Evolutionary conservation across 2,329 filamentous ascomycete species (phyloP), one percentile per base, ranked within the genome.

Genomic region (Nemania sp.): DNA sequence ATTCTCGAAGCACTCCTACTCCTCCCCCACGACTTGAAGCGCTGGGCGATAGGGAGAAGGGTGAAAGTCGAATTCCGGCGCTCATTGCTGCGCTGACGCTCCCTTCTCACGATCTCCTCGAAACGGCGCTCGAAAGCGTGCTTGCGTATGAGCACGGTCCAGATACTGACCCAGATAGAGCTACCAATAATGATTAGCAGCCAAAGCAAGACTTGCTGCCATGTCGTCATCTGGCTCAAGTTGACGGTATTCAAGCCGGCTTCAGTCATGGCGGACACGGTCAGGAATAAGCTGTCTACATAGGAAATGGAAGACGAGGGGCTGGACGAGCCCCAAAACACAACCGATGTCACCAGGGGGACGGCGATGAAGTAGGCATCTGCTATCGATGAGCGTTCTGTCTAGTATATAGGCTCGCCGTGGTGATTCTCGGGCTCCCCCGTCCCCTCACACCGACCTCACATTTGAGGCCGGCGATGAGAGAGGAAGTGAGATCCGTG

Each of bases 151-250:
- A 82, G 73, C 2, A 90, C 81, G 1, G 89, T 87, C 60, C 84
- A 84, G 6, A 85, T 83, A 3, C 83, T 87, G 2, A 90, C 85
- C 68, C 86, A 85, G 32, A 90, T 85, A 2, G 85, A 81, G 55
- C 85, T 85, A 2, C 88, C 88, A 7, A 88, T 71, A 32, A 90
- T 76, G 59, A 90, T 86, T 45, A 89, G 76, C 2, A 86, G 57
- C 68, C 87, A 89, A 5, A 90, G 78, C 12, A 89, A 73, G 18
- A 82, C 74, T 68, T 91, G 88, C 69, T 91, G 88, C 69, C 86
- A 87, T 2, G 83, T 86, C 39, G 86, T 89, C 69, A 90, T 75
- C 49, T 80, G 77, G 54, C 82, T 86, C 12, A 90, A 72, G 68
- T 88, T 85, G 65, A 87, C 83, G 9, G 87, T 89, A 66, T 87